phyloP scores from a whole-genome alignment of 495 filamentous ascomycete species.

The Podospora pseudoanserina region DNA sequence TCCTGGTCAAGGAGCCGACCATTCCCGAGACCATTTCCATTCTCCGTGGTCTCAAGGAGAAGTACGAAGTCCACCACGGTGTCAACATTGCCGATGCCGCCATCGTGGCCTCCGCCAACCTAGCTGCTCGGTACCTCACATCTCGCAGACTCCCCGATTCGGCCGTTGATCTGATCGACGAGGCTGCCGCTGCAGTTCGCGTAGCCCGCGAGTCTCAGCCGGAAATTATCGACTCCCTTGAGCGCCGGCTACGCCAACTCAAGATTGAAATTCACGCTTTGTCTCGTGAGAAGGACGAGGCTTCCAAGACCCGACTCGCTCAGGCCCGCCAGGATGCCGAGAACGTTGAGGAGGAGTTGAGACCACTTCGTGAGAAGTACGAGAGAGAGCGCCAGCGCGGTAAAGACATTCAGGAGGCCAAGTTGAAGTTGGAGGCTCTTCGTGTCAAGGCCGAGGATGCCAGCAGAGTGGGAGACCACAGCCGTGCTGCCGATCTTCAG shows the following conservation, averaged over 20 bases:
- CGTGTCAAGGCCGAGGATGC: constrained; percentile 90
- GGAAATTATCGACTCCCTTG: constrained; percentile 87
- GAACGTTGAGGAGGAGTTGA: constrained; percentile 86
- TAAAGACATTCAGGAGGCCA: constrained; percentile 90
- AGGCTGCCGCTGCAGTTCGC: constrained; percentile 89
- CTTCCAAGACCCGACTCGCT: constrained; percentile 73
- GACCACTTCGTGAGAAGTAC: constrained; percentile 91
- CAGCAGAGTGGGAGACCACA: constrained; percentile 74
- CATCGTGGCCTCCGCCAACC: constrained; percentile 82
- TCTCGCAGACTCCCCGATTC: constrained; percentile 89
- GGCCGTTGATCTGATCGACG: constrained; percentile 92
- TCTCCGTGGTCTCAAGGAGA: constrained; percentile 92
- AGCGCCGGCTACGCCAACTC: constrained; percentile 81
- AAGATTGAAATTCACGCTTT: constrained; percentile 96
- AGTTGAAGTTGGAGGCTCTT: constrained; percentile 85
- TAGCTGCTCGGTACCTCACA: constrained; percentile 89
- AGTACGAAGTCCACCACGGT: constrained; percentile 96
- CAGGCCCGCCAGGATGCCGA: constrained; percentile 83
- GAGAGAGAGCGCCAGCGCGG: constrained; percentile 84
- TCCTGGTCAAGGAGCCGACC: constrained; percentile 87
- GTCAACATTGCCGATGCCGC: constrained; percentile 92
- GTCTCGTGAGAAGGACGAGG: constrained; percentile 89
- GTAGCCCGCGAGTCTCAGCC: constrained; percentile 95
- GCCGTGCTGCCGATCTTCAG: constrained; percentile 82
- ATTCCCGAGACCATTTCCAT: constrained; percentile 93